Evolutionary conservation across 441 rosid genomes (phyloP), one percentile per base, ranked within the genome.

Genomic region (Pelargonium citronellum): DNA sequence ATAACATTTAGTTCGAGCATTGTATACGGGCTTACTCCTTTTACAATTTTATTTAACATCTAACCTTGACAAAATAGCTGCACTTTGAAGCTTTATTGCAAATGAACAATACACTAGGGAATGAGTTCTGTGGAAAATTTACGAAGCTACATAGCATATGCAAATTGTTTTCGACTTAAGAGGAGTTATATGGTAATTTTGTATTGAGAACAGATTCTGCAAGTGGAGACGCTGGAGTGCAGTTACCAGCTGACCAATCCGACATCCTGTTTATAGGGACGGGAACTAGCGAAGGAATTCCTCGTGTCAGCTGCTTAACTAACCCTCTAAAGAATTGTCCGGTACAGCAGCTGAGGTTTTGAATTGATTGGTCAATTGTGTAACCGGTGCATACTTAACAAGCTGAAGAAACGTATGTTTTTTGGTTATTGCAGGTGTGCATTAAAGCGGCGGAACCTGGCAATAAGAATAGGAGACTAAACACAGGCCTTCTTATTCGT

Each of bases 231-330:
- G 67, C 62, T 69, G 74, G 61, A 67, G 75, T 67, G 46, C 44
- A 78, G 30, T 64, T 73, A 70, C 71, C 78, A 0, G 16, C 68
- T 49, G 83, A 79, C 57, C 83, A 70, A 67, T 83, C 91, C 13
- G 88, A 89, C 83, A 86, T 91, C 24, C 76, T 89, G 57, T 88
- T 91, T 75, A 68, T 91, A 74, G 95, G 96, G 24, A 89, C 95
- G 12, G 95, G 98, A 80, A 90, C 97, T 7, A 89, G 97, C 69
- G 97, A 91, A 87, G 96, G 96, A 71, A 87, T 92, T 75, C 96
- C 96, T 39, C 90, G 95, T 69, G 85, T 92, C 17, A 90, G 98
- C 85, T 92, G 96, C 83, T 85, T 89, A 39, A 90, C 96, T 55
- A 83, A 89, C 85, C 84, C 92, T 74, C 53, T 75, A 71, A 85